phyloP scores from a whole-genome alignment of 2,329 filamentous ascomycete species.

The Fusarium palustre region DNA sequence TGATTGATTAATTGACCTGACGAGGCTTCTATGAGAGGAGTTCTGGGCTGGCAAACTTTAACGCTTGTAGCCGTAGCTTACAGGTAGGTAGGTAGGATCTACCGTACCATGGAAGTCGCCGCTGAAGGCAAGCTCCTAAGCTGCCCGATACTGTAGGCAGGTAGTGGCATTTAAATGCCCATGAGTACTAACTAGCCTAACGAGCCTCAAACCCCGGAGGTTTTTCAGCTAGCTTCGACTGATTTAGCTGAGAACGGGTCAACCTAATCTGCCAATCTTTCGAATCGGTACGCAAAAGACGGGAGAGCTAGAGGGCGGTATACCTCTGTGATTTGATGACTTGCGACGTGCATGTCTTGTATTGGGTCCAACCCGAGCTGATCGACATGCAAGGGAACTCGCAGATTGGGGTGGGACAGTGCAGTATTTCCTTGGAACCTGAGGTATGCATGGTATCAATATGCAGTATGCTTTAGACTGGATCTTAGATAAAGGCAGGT shows the following conservation, averaged over 20 bases:
- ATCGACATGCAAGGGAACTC: constrained; percentile 37
- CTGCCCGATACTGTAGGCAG: not conserved
- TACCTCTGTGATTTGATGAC: constrained; percentile 31
- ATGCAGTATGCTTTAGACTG: constrained; percentile 2
- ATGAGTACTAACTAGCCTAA: not conserved
- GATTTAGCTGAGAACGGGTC: constrained; percentile 19
- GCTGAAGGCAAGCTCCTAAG: constrained; percentile 8
- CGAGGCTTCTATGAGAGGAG: not conserved
- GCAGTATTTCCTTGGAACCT: constrained; percentile 5
- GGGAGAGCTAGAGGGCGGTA: constrained; percentile 4
- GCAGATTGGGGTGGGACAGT: constrained; percentile 5
- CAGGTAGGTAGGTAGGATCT: not conserved
- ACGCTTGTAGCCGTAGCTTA: not conserved
- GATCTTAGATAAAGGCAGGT: constrained; percentile 1
- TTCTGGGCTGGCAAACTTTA: constrained; percentile 21
- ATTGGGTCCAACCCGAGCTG: constrained; percentile 20
- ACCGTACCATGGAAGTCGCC: not conserved
- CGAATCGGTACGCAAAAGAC: constrained; percentile 1
- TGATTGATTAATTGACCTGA: not conserved
- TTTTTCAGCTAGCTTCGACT: not conserved
- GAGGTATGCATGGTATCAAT: not conserved
- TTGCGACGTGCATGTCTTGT: constrained; percentile 14
- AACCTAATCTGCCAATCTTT: not conserved
- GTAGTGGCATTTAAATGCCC: not conserved
- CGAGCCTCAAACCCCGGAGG: constrained; percentile 4